Base-by-base conservation (phyloP, 306 rosid genomes). In the Trifolium pratense region DNA sequence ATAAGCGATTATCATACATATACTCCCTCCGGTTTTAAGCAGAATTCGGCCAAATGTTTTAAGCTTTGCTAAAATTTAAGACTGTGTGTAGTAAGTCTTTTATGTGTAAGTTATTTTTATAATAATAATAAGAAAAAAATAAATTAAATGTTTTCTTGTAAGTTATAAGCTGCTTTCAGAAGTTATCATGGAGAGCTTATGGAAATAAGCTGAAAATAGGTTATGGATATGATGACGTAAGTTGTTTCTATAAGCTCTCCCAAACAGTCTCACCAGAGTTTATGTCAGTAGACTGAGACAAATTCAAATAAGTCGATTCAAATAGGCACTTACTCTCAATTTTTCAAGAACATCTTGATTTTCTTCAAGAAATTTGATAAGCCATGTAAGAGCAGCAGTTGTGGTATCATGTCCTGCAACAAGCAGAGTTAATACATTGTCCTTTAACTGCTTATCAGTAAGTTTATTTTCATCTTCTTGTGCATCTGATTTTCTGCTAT, bases 361-460 rank as follows among this genome's bases (percentile, higher is more conserved):
- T 73, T 88, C 92, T 74, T 80, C 92, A 42, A 92, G 94, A 78
- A 92, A 92, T 70, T 92, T 90, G 76, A 86, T 69, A 9, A 92
- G 71, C 96, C 96, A 92, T 16, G 97, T 90, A 55, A 92, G 98
- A 74, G 86, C 96, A 74, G 96, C 98, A 46, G 98, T 92, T 8
- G 98, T 92, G 40, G 98, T 90, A 60, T 90, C 98, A 77, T 92
- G 96, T 10, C 98, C 98, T 42, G 98, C 98, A 79, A 92, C 86
- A 26, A 92, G 81, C 67, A 90, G 76, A 68, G 98, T 92, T 40
- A 90, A 51, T 52, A 90, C 82, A 43, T 92, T 92, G 87, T 92
- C 97, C 70, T 90, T 92, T 87, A 92, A 56, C 61, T 92, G 98
- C 70, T 75, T 71, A 56, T 92, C 94, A 39, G 92, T 84, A 31